phyloP scores from a whole-genome alignment of 1,284 basidiomycete genomes.

The Cystobasidiaceae sp. region DNA sequence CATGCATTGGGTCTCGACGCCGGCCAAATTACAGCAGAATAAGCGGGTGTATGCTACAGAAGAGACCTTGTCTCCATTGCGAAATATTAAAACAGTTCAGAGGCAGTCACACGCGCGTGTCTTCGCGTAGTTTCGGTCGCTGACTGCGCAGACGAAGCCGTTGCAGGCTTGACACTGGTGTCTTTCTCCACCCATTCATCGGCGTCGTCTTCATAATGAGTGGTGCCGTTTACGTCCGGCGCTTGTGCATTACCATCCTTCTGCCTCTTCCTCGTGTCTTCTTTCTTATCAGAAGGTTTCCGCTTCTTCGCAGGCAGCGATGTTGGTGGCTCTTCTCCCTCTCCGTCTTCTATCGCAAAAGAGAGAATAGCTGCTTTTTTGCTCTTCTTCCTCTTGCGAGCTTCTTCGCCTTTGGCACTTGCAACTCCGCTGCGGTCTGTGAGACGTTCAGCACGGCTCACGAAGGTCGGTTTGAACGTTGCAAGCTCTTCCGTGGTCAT shows the following conservation, averaged over 20 bases:
- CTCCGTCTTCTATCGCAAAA: slow-evolving; percentile 47
- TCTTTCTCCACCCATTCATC: slow-evolving; percentile 50
- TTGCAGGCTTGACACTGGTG: not conserved
- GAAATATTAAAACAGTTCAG: slow-evolving; percentile 8
- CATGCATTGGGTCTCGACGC: slow-evolving; percentile 78
- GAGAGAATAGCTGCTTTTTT: slow-evolving; percentile 42
- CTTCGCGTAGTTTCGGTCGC: not conserved
- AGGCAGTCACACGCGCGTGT: slow-evolving; percentile 12
- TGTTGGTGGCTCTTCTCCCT: slow-evolving; percentile 55
- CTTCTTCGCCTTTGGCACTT: slow-evolving; percentile 40
- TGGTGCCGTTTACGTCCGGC: slow-evolving; percentile 35
- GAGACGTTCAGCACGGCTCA: slow-evolving; percentile 30
- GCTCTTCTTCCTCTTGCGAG: slow-evolving; percentile 49
- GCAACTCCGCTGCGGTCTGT: not conserved
- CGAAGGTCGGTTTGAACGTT: slow-evolving; percentile 75
- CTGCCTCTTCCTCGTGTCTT: slow-evolving; percentile 40
- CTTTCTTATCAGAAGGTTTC: slow-evolving; percentile 46
- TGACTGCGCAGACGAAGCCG: not conserved
- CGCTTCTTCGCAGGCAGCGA: slow-evolving; percentile 45
- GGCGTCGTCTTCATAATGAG: slow-evolving; percentile 44
- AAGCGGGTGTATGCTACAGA: not conserved
- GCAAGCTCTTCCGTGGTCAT: slow-evolving; percentile 33
- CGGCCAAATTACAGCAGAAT: slow-evolving; percentile 53
- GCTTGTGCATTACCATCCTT: slow-evolving; percentile 27
- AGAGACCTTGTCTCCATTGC: not conserved